phyloP scores from a whole-genome alignment of 352 stramenopile species.

The Phytophthora macrochlamydospora region DNA sequence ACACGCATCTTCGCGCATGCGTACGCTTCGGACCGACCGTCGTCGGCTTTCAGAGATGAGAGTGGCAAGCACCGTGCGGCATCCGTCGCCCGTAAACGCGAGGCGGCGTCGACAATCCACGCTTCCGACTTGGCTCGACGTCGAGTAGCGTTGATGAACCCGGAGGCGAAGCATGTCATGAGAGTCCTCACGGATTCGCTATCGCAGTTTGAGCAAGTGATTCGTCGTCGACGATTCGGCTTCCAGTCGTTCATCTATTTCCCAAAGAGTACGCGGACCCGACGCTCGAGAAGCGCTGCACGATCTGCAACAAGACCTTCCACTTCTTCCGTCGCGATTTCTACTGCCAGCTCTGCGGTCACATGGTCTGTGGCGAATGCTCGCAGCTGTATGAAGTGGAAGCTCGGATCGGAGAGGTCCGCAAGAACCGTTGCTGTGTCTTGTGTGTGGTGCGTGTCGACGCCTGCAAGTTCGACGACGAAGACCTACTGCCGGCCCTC shows the following conservation, averaged over 20 bases:
- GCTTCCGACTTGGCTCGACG: conserved; percentile 32
- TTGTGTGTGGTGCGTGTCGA: conserved; percentile 53
- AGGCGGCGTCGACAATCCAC: conserved; percentile 27
- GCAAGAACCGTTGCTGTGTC: conserved; percentile 49
- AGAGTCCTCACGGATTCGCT: conserved; percentile 54
- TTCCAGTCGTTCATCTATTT: conserved; percentile 78
- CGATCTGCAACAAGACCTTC: conserved; percentile 58
- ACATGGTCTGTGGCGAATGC: conserved; percentile 51
- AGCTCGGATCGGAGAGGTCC: conserved; percentile 37
- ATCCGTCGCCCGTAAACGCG: conserved; percentile 20
- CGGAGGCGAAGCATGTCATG: conserved; percentile 50
- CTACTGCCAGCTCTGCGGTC: conserved; percentile 60
- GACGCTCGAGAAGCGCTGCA: conserved; percentile 35
- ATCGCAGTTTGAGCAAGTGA: conserved; percentile 54
- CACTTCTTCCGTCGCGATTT: conserved; percentile 50
- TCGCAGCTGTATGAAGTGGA: conserved; percentile 54
- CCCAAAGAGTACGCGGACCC: conserved; percentile 37
- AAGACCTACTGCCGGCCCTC: conserved; percentile 42
- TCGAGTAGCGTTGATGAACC: conserved; percentile 51
- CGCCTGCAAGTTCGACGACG: conserved; percentile 52
- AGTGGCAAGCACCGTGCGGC: conserved; percentile 26
- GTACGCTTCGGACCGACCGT: conserved; percentile 47
- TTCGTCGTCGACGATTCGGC: conserved; percentile 64
- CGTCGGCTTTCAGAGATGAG: conserved; percentile 34
- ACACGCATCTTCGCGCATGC: conserved; percentile 54